Evolutionary conservation across 2,329 filamentous ascomycete genomes (phyloP).

Genomic region (Diplodia seriata): DNA sequence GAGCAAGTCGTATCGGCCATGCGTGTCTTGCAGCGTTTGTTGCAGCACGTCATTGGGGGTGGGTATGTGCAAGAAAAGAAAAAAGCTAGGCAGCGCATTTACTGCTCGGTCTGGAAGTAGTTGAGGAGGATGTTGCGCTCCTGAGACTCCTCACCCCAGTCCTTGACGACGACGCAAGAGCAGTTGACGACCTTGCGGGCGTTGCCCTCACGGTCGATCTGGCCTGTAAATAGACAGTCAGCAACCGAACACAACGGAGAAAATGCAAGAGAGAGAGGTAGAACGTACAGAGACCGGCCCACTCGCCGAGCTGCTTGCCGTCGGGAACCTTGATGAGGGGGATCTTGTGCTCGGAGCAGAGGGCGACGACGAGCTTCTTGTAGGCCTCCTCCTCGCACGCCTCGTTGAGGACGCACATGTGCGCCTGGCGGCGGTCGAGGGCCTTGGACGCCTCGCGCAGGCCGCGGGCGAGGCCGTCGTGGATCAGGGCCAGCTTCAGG

Average conservation of each 20-base stretch:
- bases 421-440: conserved; percentile 96
- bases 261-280: conserved; percentile 28
- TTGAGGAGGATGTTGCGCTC: conserved; percentile 99
- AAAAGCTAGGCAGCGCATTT: conserved; percentile 39
- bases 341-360: conserved; percentile 99
- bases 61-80: conserved; percentile 31
- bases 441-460: conserved; percentile 99
- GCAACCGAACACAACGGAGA: not conserved
- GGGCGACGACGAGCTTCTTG: conserved; percentile 99
- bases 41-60: conserved; percentile 10
- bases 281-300: conserved; percentile 97
- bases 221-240: conserved; percentile 65
- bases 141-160: conserved; percentile 99
- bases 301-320: conserved; percentile 99
- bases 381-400: conserved; percentile 99
- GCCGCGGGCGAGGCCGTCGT: conserved; percentile 98
- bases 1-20: conserved; percentile 11
- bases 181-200: conserved; percentile 99
- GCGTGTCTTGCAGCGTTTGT: conserved; percentile 16
- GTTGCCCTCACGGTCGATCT: conserved; percentile 98
- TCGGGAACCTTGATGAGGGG: conserved; percentile 99
- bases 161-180: conserved; percentile 99
- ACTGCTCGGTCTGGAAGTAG: conserved; percentile 94
- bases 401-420: conserved; percentile 99
- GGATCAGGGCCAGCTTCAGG: conserved; percentile 97